Evolutionary conservation across 2,329 filamentous ascomycete genomes (phyloP), one percentile per base, ranked within the genome.

Genomic region (Beauveria sp.): DNA sequence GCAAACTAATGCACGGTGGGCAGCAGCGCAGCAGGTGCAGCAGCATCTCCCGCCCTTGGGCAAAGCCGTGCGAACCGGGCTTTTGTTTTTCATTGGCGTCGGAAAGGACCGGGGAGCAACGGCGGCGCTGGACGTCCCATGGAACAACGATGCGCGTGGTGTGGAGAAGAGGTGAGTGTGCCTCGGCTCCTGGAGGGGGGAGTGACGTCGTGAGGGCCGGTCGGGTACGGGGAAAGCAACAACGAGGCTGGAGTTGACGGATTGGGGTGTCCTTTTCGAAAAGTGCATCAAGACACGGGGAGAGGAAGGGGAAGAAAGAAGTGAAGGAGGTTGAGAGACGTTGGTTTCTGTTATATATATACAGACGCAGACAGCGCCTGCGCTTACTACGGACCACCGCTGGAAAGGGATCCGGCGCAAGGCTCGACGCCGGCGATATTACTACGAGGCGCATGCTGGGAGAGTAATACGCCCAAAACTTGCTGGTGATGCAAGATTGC

Each of bases 161-260:
- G 56, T 40, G 28, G 57, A 22, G 41, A 28, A 54, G 48, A 22
- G 10, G 22, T 28, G 16, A 22, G 12, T 60, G 57, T 53, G 59
- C 62, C 62, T 63, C 62, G 62, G 62, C 59, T 63, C 57, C 41
- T 47, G 44, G 34, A 20, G 9, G 9, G 34, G 34, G 6, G 22
- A 8, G 22, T 47, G 56, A 48, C 47, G 47, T 59, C 10, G 61
- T n/a, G 14, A 18, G 28, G 22, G 44, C 55, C 16, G 37, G 30
- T 61, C 57, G 57, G 58, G 37, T 53, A 47, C 51, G 51, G 61
- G 44, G 54, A 44, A 54, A 43, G 16, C 12, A 9, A 28, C 22
- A 24, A 24, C 22, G 22, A 24, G 22, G 22, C 20, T 26, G 26
- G 28, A 20, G 44, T 55, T 18, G 20, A 5, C 5, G n/a, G 7